phyloP scores from a whole-genome alignment of 768 basidiomycete genomes.

The Mycena galericulata region DNA sequence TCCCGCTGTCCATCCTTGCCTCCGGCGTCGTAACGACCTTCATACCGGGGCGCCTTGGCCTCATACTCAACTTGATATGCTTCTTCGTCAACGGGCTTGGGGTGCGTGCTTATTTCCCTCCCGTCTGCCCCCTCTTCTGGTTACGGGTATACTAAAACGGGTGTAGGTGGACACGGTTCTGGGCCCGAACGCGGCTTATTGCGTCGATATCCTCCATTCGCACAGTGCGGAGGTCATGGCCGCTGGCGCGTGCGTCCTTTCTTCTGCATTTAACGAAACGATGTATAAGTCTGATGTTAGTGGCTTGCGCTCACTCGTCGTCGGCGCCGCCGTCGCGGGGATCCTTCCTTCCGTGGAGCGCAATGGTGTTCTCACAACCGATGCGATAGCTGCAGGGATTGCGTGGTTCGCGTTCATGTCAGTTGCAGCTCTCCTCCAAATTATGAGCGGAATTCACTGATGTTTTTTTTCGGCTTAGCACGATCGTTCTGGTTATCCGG shows the following conservation, averaged over 20 bases:
- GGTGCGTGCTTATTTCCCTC: constrained; percentile 49
- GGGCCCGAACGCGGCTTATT: constrained; percentile 66
- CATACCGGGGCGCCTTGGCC: constrained; percentile 8
- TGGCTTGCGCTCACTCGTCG: constrained; percentile 59
- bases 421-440: constrained; percentile 36
- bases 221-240: constrained; percentile 76
- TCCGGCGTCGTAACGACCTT: constrained; percentile 48
- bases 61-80: constrained; percentile 14
- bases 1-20: constrained; percentile 56
- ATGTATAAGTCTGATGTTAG: constrained; percentile 42
- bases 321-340: constrained; percentile 55
- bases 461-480: constrained; percentile 45
- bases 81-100: constrained; percentile 75
- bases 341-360: constrained; percentile 67
- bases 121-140: neutral
- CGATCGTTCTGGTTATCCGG: constrained; percentile 63
- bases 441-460: too few relatives aligned
- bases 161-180: constrained; percentile 67
- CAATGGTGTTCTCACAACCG: constrained; percentile 63
- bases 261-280: neutral
- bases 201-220: constrained; percentile 69
- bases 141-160: neutral
- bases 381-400: constrained; percentile 58
- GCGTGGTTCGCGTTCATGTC: constrained; percentile 66
- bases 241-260: constrained; percentile 59